Evolutionary conservation across 2,329 filamentous ascomycete genomes (phyloP).

Genomic region (Curvularia lunata): DNA sequence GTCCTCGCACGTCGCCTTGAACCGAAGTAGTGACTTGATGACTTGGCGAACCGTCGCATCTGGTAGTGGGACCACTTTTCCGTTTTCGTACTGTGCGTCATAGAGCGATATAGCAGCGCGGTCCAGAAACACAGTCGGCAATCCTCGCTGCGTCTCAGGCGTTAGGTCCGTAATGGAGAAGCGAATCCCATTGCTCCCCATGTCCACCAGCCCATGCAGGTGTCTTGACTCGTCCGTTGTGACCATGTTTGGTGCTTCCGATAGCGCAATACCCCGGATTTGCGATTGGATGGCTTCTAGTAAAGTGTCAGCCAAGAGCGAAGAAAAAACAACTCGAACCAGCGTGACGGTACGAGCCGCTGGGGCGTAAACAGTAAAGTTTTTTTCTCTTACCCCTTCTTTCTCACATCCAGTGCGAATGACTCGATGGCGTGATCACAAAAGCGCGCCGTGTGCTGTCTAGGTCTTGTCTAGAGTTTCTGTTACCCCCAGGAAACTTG

Average conservation of each 20-base stretch:
- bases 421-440: constrained; percentile 28
- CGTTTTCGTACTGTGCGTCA: constrained; percentile 69
- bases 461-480: constrained; percentile 20
- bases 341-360: constrained; percentile 26
- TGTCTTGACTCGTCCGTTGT: constrained; percentile 25
- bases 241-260: constrained; percentile 12
- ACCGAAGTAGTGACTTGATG: constrained; percentile 69
- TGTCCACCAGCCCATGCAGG: constrained; percentile 46
- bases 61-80: constrained; percentile 59
- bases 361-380: constrained; percentile 1
- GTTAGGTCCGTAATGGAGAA: constrained; percentile 88
- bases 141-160: constrained; percentile 71
- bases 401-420: background rate
- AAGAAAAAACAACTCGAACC: background rate
- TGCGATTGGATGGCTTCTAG: constrained; percentile 19
- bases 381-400: background rate
- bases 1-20: constrained; percentile 72
- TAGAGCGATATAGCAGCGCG: constrained; percentile 85
- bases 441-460: constrained; percentile 7
- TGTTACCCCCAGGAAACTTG: constrained; percentile 33
- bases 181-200: constrained; percentile 80
- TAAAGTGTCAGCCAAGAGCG: constrained; percentile 20
- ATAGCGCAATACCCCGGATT: constrained; percentile 23
- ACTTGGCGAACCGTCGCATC: constrained; percentile 69
- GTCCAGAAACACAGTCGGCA: constrained; percentile 78